Conservation (phyloP, 1,139 yeast species). For the Arxiozyma heterogenica region DNA sequence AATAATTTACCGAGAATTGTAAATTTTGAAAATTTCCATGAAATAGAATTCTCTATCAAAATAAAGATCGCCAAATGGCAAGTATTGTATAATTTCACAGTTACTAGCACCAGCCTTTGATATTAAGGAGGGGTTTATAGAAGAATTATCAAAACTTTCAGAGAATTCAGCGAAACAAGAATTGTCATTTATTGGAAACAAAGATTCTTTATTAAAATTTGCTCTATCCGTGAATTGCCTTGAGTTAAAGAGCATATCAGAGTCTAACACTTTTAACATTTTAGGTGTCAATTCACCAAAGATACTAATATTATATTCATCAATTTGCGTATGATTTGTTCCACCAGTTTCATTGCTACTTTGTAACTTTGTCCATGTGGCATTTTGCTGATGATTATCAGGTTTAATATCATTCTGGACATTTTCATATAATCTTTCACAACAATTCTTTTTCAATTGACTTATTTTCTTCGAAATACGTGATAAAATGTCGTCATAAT, state of each 20-base stretch:
- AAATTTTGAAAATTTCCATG: conserved; percentile 7
- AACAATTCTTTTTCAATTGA: conserved; percentile 11
- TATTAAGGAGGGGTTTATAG: background rate
- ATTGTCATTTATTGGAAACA: background rate
- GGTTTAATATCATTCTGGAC: conserved; percentile 2
- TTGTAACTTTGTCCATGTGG: background rate
- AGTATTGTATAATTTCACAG: conserved; percentile 3
- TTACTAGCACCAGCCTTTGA: background rate
- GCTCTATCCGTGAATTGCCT: background rate
- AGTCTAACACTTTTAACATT: conserved; percentile 1
- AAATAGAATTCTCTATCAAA: conserved; percentile 17
- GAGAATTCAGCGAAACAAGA: background rate
- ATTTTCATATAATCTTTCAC: conserved; percentile 8
- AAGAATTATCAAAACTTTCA: background rate
- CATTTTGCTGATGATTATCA: background rate
- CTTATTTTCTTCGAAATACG: conserved; percentile 9
- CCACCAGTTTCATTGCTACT: background rate
- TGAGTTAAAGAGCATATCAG: background rate
- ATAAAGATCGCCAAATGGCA: conserved; percentile 12
- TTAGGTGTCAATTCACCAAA: conserved; percentile 3
- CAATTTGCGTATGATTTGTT: background rate
- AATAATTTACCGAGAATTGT: background rate
- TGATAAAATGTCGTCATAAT: conserved; percentile 10
- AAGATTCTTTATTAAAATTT: background rate
- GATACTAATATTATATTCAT: conserved; percentile 1